Percentiles rank a stretch among this genome's conserved stretches.
Conservation (phyloP, 371 early-diverging fungal species). For the Circinella minor region DNA sequence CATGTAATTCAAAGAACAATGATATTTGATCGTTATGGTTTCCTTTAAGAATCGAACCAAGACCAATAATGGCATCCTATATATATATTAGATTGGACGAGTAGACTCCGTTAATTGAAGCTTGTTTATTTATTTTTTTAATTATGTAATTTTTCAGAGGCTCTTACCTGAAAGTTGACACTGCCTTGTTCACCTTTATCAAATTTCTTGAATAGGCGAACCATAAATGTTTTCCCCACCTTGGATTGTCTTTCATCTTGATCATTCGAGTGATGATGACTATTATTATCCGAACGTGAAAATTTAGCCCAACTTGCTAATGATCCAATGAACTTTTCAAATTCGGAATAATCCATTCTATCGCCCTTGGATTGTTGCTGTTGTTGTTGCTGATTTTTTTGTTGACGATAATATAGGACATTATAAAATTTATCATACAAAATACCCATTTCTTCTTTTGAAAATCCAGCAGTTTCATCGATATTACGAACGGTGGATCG, state of each 20-base stretch:
- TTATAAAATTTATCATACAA: conserved; percentile 92
- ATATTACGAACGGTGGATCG: conserved; percentile 86
- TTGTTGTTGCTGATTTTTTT: conserved; percentile 40
- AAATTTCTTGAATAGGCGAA: conserved; percentile 59
- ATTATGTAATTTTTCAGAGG: neutral
- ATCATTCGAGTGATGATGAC: conserved; percentile 11
- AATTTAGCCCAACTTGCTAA: conserved; percentile 45
- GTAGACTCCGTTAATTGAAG: too few species aligned
- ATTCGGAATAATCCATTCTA: conserved; percentile 41
- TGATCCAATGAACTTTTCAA: conserved; percentile 39
- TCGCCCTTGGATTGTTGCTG: conserved; percentile 25
- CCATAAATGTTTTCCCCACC: conserved; percentile 53
- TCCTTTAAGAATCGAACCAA: conserved; percentile 79
- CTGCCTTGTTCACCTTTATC: conserved; percentile 61
- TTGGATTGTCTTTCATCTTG: conserved; percentile 34
- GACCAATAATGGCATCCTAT: conserved; percentile 80
- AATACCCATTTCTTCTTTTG: conserved; percentile 82
- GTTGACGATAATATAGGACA: conserved; percentile 75
- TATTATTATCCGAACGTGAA: conserved; percentile 10
- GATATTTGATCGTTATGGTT: conserved; percentile 83
- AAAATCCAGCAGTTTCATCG: conserved; percentile 73
- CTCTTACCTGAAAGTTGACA: conserved; percentile 62
- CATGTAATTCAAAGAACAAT: conserved; percentile 86
- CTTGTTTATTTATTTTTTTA: neutral
- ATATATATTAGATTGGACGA: too few species aligned